Evolutionary conservation across 768 basidiomycete genomes (phyloP).

Genomic region (Stropharia rugosoannulata): DNA sequence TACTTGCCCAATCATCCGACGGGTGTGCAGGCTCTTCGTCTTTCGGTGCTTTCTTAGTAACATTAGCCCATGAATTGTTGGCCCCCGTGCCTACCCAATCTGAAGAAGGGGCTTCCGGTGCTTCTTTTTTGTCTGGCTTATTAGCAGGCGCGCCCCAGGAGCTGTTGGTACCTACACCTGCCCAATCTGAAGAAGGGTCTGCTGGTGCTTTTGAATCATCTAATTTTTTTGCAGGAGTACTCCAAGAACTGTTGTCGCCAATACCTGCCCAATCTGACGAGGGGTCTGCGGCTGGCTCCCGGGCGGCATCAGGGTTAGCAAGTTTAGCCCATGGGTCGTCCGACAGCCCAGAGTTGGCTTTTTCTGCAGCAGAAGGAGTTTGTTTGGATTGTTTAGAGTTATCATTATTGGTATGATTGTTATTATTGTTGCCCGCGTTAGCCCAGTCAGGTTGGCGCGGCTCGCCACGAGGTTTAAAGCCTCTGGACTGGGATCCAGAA

Average conservation of each 20-base stretch:
- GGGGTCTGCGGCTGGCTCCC: neutral
- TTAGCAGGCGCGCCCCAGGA: too few species aligned
- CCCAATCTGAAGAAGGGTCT: too few species aligned
- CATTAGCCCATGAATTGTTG: too few species aligned
- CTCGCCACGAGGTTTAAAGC: neutral
- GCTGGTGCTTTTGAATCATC: too few species aligned
- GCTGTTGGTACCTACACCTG: too few species aligned
- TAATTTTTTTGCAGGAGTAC: too few species aligned
- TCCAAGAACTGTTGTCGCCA: too few species aligned
- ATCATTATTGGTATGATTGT: too few species aligned
- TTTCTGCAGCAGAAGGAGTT: neutral
- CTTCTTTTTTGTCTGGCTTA: too few species aligned
- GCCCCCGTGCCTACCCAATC: neutral
- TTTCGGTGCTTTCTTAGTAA: too few species aligned
- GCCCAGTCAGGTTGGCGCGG: neutral
- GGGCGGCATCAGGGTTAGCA: neutral
- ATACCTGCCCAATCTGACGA: neutral
- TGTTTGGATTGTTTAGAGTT: neutral
- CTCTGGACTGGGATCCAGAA: neutral
- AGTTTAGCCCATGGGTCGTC: neutral
- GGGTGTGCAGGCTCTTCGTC: neutral
- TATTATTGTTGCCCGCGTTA: neutral
- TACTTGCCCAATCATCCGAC: neutral
- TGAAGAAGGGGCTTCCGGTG: too few species aligned
- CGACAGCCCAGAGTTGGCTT: neutral